A percentile compares a stretch with the other conserved stretches of the same genome.
phyloP scores from a whole-genome alignment of 176 grass and related monocot species.

The Tillandsia leiboldiana region DNA sequence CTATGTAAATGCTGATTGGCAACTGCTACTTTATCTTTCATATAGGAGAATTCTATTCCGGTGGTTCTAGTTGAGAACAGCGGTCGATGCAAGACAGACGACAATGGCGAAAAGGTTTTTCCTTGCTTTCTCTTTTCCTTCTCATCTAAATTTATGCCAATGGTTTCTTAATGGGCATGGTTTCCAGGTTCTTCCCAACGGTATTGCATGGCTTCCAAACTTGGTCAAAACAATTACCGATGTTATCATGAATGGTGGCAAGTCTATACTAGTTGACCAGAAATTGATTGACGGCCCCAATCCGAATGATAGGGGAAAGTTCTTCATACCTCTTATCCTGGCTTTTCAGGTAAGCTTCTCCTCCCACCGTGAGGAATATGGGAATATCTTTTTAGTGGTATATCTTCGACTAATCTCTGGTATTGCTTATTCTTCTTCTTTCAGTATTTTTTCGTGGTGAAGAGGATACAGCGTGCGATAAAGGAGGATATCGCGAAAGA shows the following conservation, averaged over 20 bases:
- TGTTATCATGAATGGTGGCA: constrained; percentile 6
- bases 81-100: constrained; percentile 14
- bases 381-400: no score
- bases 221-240: constrained; percentile 11
- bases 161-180: background rate
- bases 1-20: no score
- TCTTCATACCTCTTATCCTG: constrained; percentile 19
- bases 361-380: background rate
- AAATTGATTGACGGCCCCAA: constrained; percentile 21
- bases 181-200: constrained; percentile 13
- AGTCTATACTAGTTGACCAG: constrained; percentile 18
- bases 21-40: background rate
- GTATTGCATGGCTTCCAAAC: constrained; percentile 13
- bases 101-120: constrained; percentile 19
- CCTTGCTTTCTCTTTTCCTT: background rate
- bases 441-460: constrained; percentile 8
- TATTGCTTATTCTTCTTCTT: background rate
- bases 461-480: background rate
- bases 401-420: no score
- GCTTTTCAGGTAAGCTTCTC: constrained; percentile 18
- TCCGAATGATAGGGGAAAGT: constrained; percentile 19
- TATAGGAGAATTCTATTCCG: constrained; percentile 7
- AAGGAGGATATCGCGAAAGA: background rate
- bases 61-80: constrained; percentile 22
- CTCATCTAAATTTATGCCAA: background rate